These are phyloP conservation scores for Astrephomene gubernaculifera DNA, from an alignment of 139 green algal genomes.

Conservation along the genomic window DNA sequence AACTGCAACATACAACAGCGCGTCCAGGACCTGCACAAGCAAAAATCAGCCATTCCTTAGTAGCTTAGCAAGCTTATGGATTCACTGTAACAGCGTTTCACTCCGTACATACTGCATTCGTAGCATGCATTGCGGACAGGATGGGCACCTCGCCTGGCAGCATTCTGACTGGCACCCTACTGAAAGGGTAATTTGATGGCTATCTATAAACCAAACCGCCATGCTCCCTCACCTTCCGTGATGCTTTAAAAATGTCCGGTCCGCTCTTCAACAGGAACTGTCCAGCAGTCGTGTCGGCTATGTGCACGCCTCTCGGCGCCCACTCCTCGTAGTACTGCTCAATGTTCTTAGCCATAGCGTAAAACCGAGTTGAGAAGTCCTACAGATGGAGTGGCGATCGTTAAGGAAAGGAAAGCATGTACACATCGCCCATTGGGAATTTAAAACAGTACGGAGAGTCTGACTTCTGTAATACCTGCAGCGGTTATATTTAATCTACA, in stretches of 20 bases:
- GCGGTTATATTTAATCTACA: too few species aligned
- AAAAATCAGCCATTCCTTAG: neutral
- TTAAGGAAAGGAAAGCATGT: too few species aligned
- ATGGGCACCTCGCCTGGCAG: neutral
- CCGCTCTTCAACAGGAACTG: constrained; percentile 15
- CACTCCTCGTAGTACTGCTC: neutral
- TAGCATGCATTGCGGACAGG: neutral
- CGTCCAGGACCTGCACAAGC: constrained; percentile 16
- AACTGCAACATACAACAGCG: neutral
- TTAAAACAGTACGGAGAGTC: too few species aligned
- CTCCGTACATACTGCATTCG: neutral
- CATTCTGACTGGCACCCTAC: neutral
- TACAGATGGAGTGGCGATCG: too few species aligned
- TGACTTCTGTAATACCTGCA: too few species aligned
- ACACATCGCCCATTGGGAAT: neutral
- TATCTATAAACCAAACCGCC: neutral
- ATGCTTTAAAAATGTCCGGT: neutral
- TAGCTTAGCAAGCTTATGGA: neutral
- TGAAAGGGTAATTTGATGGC: neutral
- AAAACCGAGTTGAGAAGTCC: neutral
- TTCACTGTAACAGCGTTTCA: neutral
- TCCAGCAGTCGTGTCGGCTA: neutral
- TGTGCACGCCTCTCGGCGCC: neutral
- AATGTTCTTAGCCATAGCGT: neutral
- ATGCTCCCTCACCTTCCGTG: neutral